Base-by-base conservation (phyloP, 108 stramenopile species). In the Skeletonema menzelii region DNA sequence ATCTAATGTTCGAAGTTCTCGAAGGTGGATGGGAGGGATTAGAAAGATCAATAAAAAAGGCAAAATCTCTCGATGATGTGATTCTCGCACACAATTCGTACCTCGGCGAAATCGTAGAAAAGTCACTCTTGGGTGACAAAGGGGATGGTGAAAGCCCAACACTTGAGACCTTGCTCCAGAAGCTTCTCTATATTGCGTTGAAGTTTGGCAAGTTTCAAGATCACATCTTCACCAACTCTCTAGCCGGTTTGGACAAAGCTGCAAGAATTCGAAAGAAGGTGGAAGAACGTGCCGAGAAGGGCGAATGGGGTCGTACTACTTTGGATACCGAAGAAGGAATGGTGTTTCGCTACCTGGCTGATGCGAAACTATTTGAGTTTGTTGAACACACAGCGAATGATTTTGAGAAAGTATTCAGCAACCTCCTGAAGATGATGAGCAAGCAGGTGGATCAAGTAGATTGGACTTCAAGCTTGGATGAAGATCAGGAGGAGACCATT, bases 1-100 rank as follows among this genome's bases (percentile, higher is more conserved):
- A 97, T 76, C 73, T 96, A 49, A 98, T 99, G 97, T 98, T 99
- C 73, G 98, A 98, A 79, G 98, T 99, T 19, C 73, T 99, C 44
- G 99, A 99, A 67, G 93, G 88, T 27, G 89, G 93, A 14, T 99
- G 98, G 98, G 82, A 89, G 20, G 69, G 63, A 60, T 82, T 99
- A 10, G 79, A 82, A 15, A 56, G 63, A n/a, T 82, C 76, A 11
- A 68, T 98, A 6, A 76, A 87, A n/a, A 71, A 72, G 8, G 91
- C 97, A 17, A 61, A 46, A 20, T 87, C 90, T 40, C 82, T 99
- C 63, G 97, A 98, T 73, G 92, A 94, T 69, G 77, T 97, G 38
- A 95, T 99, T 63, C 61, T 67, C 1, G 96, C 97, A 10, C 99
- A 99, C 70, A 91, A 97, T 69, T 46, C 62, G 1, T 99, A 98